Base-by-base conservation (phyloP, 108 stramenopile genomes). In the Fistulifera solaris region DNA sequence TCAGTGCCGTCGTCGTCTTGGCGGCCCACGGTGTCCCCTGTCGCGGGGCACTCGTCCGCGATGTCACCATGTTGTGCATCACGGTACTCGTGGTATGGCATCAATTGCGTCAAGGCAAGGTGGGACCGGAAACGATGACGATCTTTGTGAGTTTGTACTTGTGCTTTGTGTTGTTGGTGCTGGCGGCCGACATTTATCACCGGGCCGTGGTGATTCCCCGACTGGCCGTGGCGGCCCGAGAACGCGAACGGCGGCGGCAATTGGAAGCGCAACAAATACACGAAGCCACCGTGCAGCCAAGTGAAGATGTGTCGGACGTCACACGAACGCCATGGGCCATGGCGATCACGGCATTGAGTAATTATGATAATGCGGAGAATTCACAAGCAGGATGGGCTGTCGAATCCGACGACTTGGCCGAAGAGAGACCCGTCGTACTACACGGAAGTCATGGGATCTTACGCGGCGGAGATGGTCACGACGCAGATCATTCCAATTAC, bases 131-230 rank as follows among this genome's bases (percentile, higher is more conserved):
- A 41, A 68, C 75, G 18, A 75, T 83, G 6, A 59, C 73, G 14
- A 27, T 78, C 1, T 78, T 87, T 69, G 45, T 82, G 48, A 74
- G 66, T 28, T 52, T 83, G 15, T 94, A 94, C 49, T 27, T 67
- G 2, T 16, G 61, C 14, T 94, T 89, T 67, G 89, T 90, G 15
- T 19, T 63, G 1, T 58, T 88, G 42, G 93, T 94, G 1, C 52
- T 94, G 38, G 68, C 75, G 14, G 93, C 93, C 17, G 93, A 94
- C 56, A 46, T 90, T 15, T 94, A 89, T 50, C 93, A 94, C 56
- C 76, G 93, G 15, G 69, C 78, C 25, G 81, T 93, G 10, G 82
- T 87, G 40, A 39, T 93, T 21, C 87, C 87, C 12, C 73, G 92
- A 44, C 46, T 80, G 25, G 39, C 41, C 38, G 44, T 44, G 13